Conservation (phyloP, 164 flowering plant species). For the Litsea cubeba region DNA sequence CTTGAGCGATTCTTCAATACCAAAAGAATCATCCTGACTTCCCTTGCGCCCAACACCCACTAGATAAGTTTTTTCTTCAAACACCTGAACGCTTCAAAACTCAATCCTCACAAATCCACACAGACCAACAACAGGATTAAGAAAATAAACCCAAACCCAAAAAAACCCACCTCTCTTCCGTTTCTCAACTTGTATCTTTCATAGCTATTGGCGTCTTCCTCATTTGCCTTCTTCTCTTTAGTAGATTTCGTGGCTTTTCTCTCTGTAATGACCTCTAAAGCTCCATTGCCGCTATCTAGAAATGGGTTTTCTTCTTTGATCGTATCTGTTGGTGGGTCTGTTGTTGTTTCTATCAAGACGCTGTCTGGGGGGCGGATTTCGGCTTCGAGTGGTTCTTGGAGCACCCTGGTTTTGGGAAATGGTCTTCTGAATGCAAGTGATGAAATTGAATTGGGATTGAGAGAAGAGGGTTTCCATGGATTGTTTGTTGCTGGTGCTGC, state of each 20-base stretch:
- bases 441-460: not conserved
- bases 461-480: not conserved
- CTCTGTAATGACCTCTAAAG: not conserved
- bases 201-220: not conserved
- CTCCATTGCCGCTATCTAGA: not conserved
- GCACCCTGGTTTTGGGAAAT: not conserved
- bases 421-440: not conserved
- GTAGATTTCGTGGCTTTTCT: not conserved
- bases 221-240: not conserved
- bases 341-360: not conserved
- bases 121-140: not conserved
- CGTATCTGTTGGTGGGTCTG: not conserved
- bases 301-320: not conserved
- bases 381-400: not conserved
- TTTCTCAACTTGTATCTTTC: not conserved
- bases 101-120: not conserved
- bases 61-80: constrained; percentile 77
- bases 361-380: not conserved
- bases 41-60: constrained; percentile 76
- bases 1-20: constrained; percentile 72
- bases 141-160: too few relatives aligned
- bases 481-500: not conserved
- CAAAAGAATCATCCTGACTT: constrained; percentile 41
- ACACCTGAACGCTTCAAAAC: constrained; percentile 38
- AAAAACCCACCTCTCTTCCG: not conserved